These are phyloP conservation scores for Mortierella sp. DNA, from an alignment of 371 early-diverging fungal species.

Conservation along the genomic window DNA sequence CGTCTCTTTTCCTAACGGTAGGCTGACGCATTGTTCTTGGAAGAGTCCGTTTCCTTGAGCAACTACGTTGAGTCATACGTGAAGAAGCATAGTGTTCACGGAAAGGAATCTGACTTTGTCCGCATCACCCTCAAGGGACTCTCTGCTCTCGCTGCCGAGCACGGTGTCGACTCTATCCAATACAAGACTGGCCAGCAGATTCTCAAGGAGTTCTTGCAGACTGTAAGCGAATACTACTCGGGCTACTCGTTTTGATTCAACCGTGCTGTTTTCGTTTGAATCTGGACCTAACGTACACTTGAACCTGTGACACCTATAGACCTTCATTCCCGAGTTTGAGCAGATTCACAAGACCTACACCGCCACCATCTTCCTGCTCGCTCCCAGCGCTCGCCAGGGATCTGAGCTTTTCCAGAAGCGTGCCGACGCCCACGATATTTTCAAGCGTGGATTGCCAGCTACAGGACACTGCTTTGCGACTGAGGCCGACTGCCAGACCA, in stretches of 20 bases:
- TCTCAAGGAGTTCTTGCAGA: slow-evolving; percentile 49
- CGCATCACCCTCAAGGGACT: slow-evolving; percentile 50
- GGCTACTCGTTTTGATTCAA: neutral
- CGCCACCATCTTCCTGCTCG: slow-evolving; percentile 40
- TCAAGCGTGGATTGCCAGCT: slow-evolving; percentile 34
- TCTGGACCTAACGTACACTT: too few relatives aligned
- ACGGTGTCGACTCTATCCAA: slow-evolving; percentile 47
- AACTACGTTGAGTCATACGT: slow-evolving; percentile 48
- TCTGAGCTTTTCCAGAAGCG: slow-evolving; percentile 23
- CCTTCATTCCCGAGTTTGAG: slow-evolving; percentile 49
- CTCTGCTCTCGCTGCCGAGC: slow-evolving; percentile 42
- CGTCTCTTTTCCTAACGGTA: neutral
- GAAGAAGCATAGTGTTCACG: slow-evolving; percentile 26
- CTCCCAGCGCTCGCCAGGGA: slow-evolving; percentile 23
- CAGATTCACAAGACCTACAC: slow-evolving; percentile 54
- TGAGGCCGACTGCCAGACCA: slow-evolving; percentile 40
- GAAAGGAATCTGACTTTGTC: slow-evolving; percentile 38
- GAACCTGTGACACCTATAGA: slow-evolving; percentile 5
- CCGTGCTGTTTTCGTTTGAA: neutral
- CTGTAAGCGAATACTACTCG: slow-evolving; percentile 9
- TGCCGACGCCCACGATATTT: neutral
- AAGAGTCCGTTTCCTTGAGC: slow-evolving; percentile 45
- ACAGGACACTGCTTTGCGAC: slow-evolving; percentile 32
- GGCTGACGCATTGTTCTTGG: slow-evolving; percentile 56
- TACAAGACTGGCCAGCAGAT: slow-evolving; percentile 49